phyloP scores from a whole-genome alignment of 805 yeast genomes.

The Kazachstania viticola region DNA sequence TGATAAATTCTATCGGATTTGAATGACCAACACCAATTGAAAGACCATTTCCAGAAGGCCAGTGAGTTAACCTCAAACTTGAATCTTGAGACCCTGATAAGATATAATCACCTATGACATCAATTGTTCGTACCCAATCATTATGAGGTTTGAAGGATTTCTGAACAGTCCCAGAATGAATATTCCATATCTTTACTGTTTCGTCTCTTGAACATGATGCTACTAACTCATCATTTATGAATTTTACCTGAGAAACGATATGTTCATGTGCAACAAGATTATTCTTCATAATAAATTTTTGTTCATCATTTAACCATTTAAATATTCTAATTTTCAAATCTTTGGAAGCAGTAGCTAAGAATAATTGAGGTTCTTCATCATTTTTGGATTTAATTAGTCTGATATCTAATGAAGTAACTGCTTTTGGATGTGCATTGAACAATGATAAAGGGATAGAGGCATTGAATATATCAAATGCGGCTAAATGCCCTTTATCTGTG shows the following conservation, averaged over 20 bases:
- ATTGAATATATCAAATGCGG: conserved; percentile 61
- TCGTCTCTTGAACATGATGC: conserved; percentile 57
- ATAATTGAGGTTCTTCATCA: not conserved
- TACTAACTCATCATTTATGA: conserved; percentile 34
- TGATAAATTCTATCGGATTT: conserved; percentile 70
- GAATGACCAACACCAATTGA: conserved; percentile 64
- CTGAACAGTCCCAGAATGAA: conserved; percentile 53
- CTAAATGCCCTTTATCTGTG: conserved; percentile 59
- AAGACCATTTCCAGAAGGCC: conserved; percentile 54
- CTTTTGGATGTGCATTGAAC: conserved; percentile 65
- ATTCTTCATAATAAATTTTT: conserved; percentile 35
- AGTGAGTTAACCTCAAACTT: conserved; percentile 54
- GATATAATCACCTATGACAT: conserved; percentile 44
- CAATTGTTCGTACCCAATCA: conserved; percentile 77
- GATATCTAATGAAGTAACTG: conserved; percentile 31
- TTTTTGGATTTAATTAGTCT: conserved; percentile 5
- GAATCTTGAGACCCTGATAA: conserved; percentile 75
- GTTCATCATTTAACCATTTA: conserved; percentile 16
- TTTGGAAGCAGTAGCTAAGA: conserved; percentile 39
- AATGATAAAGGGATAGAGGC: conserved; percentile 48
- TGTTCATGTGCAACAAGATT: conserved; percentile 75
- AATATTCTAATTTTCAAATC: conserved; percentile 50
- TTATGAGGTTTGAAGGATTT: conserved; percentile 66
- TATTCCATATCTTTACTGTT: conserved; percentile 54
- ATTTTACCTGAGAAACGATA: conserved; percentile 54